Base-by-base conservation (phyloP, 352 stramenopile genomes). In the Phytopythium sindhum region DNA sequence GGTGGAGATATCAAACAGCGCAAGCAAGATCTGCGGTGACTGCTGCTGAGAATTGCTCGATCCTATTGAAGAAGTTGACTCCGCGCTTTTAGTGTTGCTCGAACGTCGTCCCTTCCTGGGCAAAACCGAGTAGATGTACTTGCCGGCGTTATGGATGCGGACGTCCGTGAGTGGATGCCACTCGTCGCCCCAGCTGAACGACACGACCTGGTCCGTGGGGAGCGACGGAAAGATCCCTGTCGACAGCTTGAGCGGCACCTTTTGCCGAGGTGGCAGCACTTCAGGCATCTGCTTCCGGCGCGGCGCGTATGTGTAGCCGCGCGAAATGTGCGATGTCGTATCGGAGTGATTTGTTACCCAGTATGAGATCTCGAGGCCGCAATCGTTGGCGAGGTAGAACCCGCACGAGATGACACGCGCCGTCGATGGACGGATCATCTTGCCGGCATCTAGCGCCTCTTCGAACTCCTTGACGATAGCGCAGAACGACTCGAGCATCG, bases 101-200 rank as follows among this genome's bases (percentile, higher is more conserved):
- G 64, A 50, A 37, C 55, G 59, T 21, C 33, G 66, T 66, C 4
- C 21, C 33, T 51, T 41, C 52, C 71, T 78, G 1, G 81, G 69
- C 9, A 84, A 69, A 28, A 95, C 67, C 5, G 81, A 83, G 58
- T 93, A 92, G 1, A 95, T 72, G 53, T 88, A 93, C 55, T 90
- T 91, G 19, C 86, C 84, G 28, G 80, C 77, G 37, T 80, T 88
- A 33, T 89, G 81, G 53, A 93, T 91, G 2, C 84, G 80, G 23
- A 95, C 80, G 35, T 93, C 82, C 6, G 79, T 92, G 0, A 95
- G 51, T 3, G 86, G 85, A 55, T 91, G 68, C 86, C 86, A 95
- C 6, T 78, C 65, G 15, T 93, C 67, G 19, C 74, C 81, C 80
- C 78, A 93, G 54, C 70, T 86, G 42, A 95, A 92, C 5, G 81